Conservation (phyloP, 495 filamentous ascomycete genomes). For the Annulohypoxylon maeteangense region DNA sequence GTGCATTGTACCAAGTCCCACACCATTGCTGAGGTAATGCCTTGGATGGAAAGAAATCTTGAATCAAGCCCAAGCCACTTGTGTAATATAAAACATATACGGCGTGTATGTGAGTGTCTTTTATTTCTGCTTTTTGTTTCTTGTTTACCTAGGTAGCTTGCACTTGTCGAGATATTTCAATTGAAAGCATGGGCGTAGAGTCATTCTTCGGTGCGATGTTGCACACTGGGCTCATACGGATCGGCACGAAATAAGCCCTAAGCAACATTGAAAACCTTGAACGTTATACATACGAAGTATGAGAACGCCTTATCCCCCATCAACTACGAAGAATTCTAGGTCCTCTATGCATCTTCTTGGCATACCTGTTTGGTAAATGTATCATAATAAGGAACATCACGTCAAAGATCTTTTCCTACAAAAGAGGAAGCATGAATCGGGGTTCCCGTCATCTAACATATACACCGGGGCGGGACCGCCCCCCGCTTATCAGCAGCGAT, state of each 20-base stretch:
- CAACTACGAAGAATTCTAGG: neutral
- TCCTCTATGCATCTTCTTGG: neutral
- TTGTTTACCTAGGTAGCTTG: too few relatives aligned
- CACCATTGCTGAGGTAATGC: neutral
- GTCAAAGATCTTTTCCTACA: neutral
- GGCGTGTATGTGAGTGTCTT: neutral
- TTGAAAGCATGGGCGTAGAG: neutral
- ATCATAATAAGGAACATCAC: neutral
- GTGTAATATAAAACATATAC: neutral
- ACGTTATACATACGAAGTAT: neutral
- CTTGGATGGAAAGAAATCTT: neutral
- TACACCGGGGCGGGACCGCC: neutral
- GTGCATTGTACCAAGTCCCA: neutral
- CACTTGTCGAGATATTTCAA: neutral
- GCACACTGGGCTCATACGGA: neutral
- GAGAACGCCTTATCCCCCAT: neutral
- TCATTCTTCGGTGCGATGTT: neutral
- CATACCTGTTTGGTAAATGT: neutral
- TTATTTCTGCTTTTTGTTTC: too few relatives aligned
- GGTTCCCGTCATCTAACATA: neutral
- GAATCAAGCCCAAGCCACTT: neutral
- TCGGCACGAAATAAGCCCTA: neutral
- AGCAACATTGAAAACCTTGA: neutral
- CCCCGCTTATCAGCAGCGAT: constrained; percentile 11
- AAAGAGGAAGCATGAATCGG: neutral